Conservation (phyloP, 495 filamentous ascomycete species). For the Hypoxylon trugodes region DNA sequence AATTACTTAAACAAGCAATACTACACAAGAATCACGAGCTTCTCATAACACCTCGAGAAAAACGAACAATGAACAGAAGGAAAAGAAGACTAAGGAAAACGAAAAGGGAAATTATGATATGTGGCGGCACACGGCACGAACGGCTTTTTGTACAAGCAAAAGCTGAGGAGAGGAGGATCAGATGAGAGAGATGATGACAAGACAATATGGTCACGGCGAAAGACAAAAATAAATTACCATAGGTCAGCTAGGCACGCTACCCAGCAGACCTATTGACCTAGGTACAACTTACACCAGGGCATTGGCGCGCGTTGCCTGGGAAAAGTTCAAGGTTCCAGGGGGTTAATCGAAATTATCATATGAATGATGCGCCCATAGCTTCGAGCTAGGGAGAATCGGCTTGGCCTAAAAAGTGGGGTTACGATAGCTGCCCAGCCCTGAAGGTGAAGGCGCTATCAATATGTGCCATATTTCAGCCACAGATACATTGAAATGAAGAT, state of each 20-base stretch:
- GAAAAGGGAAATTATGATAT: background rate
- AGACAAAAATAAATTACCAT: slow-evolving; percentile 30
- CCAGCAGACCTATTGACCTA: too few species aligned
- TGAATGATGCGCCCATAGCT: slow-evolving; percentile 16
- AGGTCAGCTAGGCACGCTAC: too few species aligned
- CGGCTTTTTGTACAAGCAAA: slow-evolving; percentile 1
- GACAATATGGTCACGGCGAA: slow-evolving; percentile 7
- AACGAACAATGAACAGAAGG: slow-evolving; percentile 4
- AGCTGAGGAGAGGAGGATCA: slow-evolving; percentile 3
- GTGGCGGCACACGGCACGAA: slow-evolving; percentile 11
- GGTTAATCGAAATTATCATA: slow-evolving; percentile 7
- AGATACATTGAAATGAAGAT: too few species aligned
- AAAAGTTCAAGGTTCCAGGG: slow-evolving; percentile 14
- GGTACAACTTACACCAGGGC: slow-evolving; percentile 10
- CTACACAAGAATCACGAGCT: background rate
- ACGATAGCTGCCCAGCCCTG: too few species aligned
- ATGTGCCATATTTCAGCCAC: slow-evolving; percentile 6
- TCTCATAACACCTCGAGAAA: slow-evolving; percentile 16
- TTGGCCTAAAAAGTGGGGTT: slow-evolving; percentile 16
- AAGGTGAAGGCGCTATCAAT: too few species aligned
- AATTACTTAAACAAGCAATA: slow-evolving; percentile 21
- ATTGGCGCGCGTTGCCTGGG: slow-evolving; percentile 32
- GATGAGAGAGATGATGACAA: slow-evolving; percentile 12
- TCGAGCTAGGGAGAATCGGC: slow-evolving; percentile 18
- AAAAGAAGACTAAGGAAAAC: background rate